phyloP scores from a whole-genome alignment of 805 yeast species.

The Yamadazyma scolyti region DNA sequence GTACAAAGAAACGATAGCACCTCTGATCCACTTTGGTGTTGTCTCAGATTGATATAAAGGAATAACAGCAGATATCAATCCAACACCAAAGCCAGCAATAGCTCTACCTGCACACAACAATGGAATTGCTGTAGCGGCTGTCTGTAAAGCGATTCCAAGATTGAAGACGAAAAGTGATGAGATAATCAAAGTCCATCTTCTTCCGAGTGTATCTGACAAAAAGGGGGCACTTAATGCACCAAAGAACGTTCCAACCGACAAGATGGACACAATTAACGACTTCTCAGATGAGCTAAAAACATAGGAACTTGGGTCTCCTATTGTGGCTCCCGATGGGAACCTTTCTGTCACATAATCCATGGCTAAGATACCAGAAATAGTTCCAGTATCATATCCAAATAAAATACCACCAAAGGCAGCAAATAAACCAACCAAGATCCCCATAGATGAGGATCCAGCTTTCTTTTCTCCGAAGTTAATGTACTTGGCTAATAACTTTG shows the following conservation, averaged over 20 bases:
- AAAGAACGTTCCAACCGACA: constrained; percentile 41
- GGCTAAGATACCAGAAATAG: constrained; percentile 40
- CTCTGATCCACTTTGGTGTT: constrained; percentile 42
- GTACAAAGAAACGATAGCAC: constrained; percentile 39
- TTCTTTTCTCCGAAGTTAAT: constrained; percentile 45
- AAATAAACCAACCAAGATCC: constrained; percentile 35
- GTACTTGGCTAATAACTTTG: constrained; percentile 20
- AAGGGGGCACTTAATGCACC: constrained; percentile 37
- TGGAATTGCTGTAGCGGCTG: constrained; percentile 31
- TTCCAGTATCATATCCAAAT: constrained; percentile 42
- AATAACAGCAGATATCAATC: constrained; percentile 37
- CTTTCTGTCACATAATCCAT: constrained; percentile 31
- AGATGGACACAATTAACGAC: constrained; percentile 22
- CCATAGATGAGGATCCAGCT: constrained; percentile 42
- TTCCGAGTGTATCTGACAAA: constrained; percentile 34
- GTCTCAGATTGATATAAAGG: constrained; percentile 40
- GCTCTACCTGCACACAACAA: constrained; percentile 40
- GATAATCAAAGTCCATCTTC: constrained; percentile 34
- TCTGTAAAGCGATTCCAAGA: constrained; percentile 36
- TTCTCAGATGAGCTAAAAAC: constrained; percentile 18
- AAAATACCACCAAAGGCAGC: constrained; percentile 42
- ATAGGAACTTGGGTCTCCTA: not conserved
- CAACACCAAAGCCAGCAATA: constrained; percentile 42
- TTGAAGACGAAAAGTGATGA: constrained; percentile 32
- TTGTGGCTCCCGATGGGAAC: constrained; percentile 16